Evolutionary conservation across 2,329 filamentous ascomycete species (phyloP).

Genomic region (Aspergillus piperis): DNA sequence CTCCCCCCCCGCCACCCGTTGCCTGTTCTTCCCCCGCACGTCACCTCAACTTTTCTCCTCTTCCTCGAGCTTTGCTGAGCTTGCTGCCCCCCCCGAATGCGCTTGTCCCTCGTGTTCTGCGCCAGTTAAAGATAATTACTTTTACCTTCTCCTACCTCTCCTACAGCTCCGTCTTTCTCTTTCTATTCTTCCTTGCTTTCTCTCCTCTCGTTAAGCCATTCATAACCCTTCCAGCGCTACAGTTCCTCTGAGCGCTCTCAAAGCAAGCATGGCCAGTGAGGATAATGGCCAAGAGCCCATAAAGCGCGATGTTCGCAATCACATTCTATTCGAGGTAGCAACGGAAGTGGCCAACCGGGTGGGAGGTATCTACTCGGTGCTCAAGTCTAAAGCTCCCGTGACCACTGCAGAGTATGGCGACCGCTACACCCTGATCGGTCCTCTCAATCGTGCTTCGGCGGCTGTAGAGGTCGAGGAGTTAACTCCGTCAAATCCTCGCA

Average conservation of each 20-base stretch:
- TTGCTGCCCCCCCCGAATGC: too few relatives aligned
- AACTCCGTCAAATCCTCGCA: constrained; percentile 75
- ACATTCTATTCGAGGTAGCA: constrained; percentile 93
- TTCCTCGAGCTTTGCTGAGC: neutral
- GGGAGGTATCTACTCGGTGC: constrained; percentile 97
- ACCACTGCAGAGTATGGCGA: constrained; percentile 99
- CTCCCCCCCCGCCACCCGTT: constrained; percentile 3
- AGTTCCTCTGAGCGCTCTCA: neutral
- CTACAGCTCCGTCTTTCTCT: neutral
- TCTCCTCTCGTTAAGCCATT: neutral
- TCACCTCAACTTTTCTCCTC: neutral
- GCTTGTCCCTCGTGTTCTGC: neutral
- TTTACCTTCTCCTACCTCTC: neutral
- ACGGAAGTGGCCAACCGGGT: constrained; percentile 98
- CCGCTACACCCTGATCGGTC: constrained; percentile 91
- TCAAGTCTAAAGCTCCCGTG: constrained; percentile 98
- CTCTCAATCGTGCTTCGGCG: constrained; percentile 87
- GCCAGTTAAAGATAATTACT: neutral
- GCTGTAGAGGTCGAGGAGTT: constrained; percentile 97
- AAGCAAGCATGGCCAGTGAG: constrained; percentile 17
- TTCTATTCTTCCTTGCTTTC: neutral
- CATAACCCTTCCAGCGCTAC: neutral
- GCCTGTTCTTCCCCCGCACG: constrained; percentile 4
- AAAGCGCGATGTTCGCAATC: constrained; percentile 81
- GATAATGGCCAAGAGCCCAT: constrained; percentile 62